A percentile compares a stretch with the other conserved stretches of the same genome.
Evolutionary conservation across 345 rosid species (phyloP).

Genomic region (Hevea brasiliensis): DNA sequence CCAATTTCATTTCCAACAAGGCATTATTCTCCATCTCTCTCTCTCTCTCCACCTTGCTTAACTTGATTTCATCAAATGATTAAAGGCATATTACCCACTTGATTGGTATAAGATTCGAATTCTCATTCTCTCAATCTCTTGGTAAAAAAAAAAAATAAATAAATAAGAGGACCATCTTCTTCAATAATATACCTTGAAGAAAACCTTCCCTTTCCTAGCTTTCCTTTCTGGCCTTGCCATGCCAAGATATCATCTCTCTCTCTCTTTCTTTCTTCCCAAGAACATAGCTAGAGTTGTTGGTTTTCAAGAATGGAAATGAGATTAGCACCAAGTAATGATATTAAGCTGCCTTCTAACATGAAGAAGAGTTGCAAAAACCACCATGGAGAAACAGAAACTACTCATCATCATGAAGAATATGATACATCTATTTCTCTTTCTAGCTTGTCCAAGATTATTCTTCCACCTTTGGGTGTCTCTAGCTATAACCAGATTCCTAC

Average conservation of each 20-base stretch:
- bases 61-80: too few relatives aligned
- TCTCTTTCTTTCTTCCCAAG: not conserved
- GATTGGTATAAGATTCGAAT: too few relatives aligned
- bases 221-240: too few relatives aligned
- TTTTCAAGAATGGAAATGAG: conserved; percentile 14
- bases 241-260: not conserved
- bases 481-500: conserved; percentile 47
- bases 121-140: too few relatives aligned
- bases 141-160: too few relatives aligned
- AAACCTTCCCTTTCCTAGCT: not conserved
- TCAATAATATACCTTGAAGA: not conserved
- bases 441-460: conserved; percentile 72
- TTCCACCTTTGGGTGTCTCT: conserved; percentile 86
- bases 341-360: not conserved
- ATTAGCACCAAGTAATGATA: not conserved
- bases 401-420: conserved; percentile 26
- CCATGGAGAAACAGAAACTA: too few relatives aligned
- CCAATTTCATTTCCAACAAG: not conserved
- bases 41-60: too few relatives aligned
- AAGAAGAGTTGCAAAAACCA: not conserved
- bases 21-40: not conserved
- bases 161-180: not conserved
- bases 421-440: conserved; percentile 41
- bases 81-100: too few relatives aligned
- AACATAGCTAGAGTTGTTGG: not conserved